Base-by-base conservation (phyloP, 768 basidiomycete genomes). In the Amanita brunnescens region DNA sequence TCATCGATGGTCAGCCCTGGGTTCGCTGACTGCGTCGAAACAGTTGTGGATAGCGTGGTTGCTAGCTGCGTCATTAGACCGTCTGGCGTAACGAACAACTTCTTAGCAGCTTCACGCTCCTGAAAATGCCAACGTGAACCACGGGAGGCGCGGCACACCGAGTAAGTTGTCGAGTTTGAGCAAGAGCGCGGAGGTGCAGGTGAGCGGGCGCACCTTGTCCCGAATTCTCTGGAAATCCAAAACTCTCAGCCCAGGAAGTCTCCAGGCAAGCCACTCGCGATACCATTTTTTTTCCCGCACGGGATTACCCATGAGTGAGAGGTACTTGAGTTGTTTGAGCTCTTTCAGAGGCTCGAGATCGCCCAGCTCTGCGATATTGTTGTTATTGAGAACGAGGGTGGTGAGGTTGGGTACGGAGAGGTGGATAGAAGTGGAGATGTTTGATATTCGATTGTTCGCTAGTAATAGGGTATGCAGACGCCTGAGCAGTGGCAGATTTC, bases 191-290 rank as follows among this genome's bases (percentile, higher is more conserved):
- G 53, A 59, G 66, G 67, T 65, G 69, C 66, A 61, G 66, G 66
- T 70, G 66, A 68, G 72, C 47, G 24, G 42, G 50, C 84, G 75
- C 73, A 92, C 91, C 82, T 92, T 91, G 68, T 93, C 91, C 66
- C 87, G 83, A 62, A 95, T 88, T 70, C 91, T 83, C 77, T 91
- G 87, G 71, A 90, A 95, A 79, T 95, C 91, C 64, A 95, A 76
- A 71, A 91, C 87, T 78, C 92, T 83, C 64, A 95, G 78, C 64
- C 79, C 77, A 67, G 85, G 82, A 75, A 91, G 75, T 72, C 84
- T 81, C 81, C 82, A 91, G 60, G 88, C 82, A 75, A 93, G 80
- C 91, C 91, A 95, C 74, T 91, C 89, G 74, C 91, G 87, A 74
- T 94, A 95, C 82, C 87, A 90, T 80, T 91, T 90, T 77, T 87